phyloP scores from a whole-genome alignment of 2,329 filamentous ascomycete species.

The Claviceps capensis region DNA sequence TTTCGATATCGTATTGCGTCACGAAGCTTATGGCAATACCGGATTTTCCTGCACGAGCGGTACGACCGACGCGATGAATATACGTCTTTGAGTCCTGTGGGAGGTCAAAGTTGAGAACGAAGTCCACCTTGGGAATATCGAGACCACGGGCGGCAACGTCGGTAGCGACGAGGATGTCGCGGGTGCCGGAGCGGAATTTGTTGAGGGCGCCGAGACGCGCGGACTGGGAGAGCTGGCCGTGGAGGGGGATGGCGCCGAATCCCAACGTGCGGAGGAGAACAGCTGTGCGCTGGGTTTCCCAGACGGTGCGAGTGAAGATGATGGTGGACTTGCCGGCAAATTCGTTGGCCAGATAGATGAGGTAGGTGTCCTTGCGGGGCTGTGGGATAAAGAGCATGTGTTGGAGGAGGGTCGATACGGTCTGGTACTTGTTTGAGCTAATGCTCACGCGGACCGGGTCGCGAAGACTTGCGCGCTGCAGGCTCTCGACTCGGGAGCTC shows the following conservation, averaged over 20 bases:
- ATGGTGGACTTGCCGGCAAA: constrained; percentile 77
- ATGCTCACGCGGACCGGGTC: constrained; percentile 77
- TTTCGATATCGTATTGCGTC: constrained; percentile 77
- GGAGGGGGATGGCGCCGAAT: constrained; percentile 81
- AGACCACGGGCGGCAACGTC: constrained; percentile 89
- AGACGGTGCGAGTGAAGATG: constrained; percentile 83
- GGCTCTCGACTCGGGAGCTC: constrained; percentile 80
- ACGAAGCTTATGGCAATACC: constrained; percentile 71
- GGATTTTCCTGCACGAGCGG: constrained; percentile 72
- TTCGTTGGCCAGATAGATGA: constrained; percentile 77
- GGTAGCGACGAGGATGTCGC: constrained; percentile 81
- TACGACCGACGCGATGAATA: constrained; percentile 78
- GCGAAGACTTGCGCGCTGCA: constrained; percentile 77
- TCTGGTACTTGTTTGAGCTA: constrained; percentile 74
- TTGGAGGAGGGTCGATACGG: constrained; percentile 77
- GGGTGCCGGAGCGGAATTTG: constrained; percentile 72
- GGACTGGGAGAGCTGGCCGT: constrained; percentile 83
- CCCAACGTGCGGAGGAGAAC: constrained; percentile 74
- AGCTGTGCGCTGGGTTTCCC: constrained; percentile 75
- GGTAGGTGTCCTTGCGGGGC: constrained; percentile 77
- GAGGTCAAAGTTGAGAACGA: constrained; percentile 76
- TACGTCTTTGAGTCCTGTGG: constrained; percentile 82
- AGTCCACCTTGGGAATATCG: constrained; percentile 82
- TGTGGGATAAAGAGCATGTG: constrained; percentile 78
- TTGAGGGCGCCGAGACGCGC: constrained; percentile 74